These are phyloP conservation scores for Oryza glumipatula DNA, from an alignment of 176 grass and related monocot genomes.

Conservation along the genomic window DNA sequence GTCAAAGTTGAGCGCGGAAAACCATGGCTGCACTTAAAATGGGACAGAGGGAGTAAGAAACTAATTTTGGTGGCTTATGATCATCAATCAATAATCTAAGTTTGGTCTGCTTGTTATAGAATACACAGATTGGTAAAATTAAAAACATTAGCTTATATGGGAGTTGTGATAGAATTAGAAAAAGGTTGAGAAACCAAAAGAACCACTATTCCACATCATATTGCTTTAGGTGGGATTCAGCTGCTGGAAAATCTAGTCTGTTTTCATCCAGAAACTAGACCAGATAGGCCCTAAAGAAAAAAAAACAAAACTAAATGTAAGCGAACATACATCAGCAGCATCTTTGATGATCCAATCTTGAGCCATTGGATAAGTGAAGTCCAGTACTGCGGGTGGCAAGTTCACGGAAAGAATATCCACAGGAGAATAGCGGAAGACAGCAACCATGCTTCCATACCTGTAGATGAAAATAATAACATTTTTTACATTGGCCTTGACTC, in stretches of 20 bases:
- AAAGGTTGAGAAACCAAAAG: slow-evolving; percentile 26
- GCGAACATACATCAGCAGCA: slow-evolving; percentile 67
- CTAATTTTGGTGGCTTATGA: slow-evolving; percentile 22
- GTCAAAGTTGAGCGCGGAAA: no score
- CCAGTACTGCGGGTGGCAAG: slow-evolving; percentile 78
- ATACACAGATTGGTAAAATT: background rate
- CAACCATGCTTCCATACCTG: slow-evolving; percentile 93
- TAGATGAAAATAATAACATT: slow-evolving; percentile 34
- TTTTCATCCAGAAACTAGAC: slow-evolving; percentile 15
- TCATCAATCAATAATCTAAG: background rate
- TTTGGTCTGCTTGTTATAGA: slow-evolving; percentile 15
- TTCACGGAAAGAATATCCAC: slow-evolving; percentile 91
- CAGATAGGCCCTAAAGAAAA: background rate
- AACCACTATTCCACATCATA: background rate
- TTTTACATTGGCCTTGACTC: slow-evolving; percentile 42
- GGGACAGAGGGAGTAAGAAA: background rate
- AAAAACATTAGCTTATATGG: background rate
- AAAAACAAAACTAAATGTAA: slow-evolving; percentile 28
- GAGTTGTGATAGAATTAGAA: background rate
- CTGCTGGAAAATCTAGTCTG: background rate
- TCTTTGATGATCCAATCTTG: slow-evolving; percentile 84
- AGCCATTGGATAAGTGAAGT: slow-evolving; percentile 59
- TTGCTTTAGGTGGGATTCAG: slow-evolving; percentile 11
- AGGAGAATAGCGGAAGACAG: slow-evolving; percentile 92
- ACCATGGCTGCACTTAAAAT: no score